Evolutionary conservation across 768 basidiomycete genomes (phyloP).

Genomic region (Trametes cinnabarina): DNA sequence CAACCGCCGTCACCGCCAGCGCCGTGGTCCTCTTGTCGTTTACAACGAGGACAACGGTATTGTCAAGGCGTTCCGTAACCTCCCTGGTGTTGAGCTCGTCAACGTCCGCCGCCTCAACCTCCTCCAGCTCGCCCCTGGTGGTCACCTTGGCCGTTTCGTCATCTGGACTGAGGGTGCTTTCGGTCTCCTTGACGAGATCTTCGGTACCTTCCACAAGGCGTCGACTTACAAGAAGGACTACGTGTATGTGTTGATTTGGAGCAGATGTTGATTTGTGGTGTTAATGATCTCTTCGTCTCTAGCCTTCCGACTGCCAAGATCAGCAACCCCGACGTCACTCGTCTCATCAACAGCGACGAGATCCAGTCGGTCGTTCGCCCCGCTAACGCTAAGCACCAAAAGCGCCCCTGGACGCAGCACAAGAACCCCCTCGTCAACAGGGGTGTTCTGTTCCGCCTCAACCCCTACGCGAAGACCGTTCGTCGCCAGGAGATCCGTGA

Average conservation of each 20-base stretch:
- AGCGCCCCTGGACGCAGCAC: constrained; percentile 98
- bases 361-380: constrained; percentile 96
- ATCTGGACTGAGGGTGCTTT: constrained; percentile 99
- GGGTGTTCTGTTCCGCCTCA: constrained; percentile 92
- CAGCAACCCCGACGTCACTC: constrained; percentile 93
- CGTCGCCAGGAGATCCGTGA: constrained; percentile 84
- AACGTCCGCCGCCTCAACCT: constrained; percentile 94
- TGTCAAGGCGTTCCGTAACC: constrained; percentile 97
- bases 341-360: constrained; percentile 97
- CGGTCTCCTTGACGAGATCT: constrained; percentile 88
- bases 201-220: constrained; percentile 91
- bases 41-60: constrained; percentile 98
- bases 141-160: constrained; percentile 97
- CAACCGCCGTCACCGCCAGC: constrained; percentile 94
- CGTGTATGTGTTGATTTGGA: constrained; percentile 47
- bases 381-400: constrained; percentile 78
- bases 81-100: constrained; percentile 97
- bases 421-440: constrained; percentile 98
- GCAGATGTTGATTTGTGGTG: not conserved
- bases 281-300: not conserved
- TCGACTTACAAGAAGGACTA: constrained; percentile 88
- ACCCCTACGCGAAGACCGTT: constrained; percentile 96
- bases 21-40: constrained; percentile 94
- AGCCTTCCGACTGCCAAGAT: constrained; percentile 97
- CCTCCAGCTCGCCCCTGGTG: constrained; percentile 98